Evolutionary conservation across 1,139 yeast genomes (phyloP), one percentile per base, ranked within the genome.

Genomic region (Entelexis paramagnoliae): DNA sequence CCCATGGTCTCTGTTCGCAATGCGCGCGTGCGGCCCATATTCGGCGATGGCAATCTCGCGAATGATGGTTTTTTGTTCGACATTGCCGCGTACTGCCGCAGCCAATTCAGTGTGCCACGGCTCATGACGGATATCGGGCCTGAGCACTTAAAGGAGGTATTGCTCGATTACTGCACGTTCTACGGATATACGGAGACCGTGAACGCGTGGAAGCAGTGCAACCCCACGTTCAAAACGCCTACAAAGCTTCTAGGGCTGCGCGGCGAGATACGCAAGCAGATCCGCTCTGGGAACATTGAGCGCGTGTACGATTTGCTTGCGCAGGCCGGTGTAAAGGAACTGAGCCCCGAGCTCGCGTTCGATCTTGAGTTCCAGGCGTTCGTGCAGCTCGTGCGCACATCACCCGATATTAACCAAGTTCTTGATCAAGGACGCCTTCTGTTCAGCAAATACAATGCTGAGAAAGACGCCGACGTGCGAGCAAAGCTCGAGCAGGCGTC

Each of bases 61-160:
- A 44, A 49, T 22, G 55, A 52, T 28, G 55, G 55, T 30, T 52
- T 52, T 26, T 3, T 11, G 35, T 52, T 46, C 34, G 51, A 46
- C 26, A 17, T 51, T 17, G 13, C 19, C 4, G 51, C 34, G 14
- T 35, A 45, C 32, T 24, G 32, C 32, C 32, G 32, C 19, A 36
- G 28, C 10, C 26, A 6, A 10, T 36, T 36, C 28, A 36, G 41
- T 7, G 4, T 39, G 42, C 19, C 42, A 29, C 17, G 13, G 19
- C 24, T 28, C 5, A 30, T 14, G 13, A n/a, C 6, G n/a, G 24
- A 14, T 3, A 24, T 4, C n/a, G 45, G 34, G 7, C 17, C 34
- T 2, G 32, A 24, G 16, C 13, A n/a, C 13, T 10, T 39, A 14
- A 22, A 24, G 32, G n/a, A n/a, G 45, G 16, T 42, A 7, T 3